Conservation (phyloP, 2,329 filamentous ascomycete genomes). For the Aspergillus sp. region DNA sequence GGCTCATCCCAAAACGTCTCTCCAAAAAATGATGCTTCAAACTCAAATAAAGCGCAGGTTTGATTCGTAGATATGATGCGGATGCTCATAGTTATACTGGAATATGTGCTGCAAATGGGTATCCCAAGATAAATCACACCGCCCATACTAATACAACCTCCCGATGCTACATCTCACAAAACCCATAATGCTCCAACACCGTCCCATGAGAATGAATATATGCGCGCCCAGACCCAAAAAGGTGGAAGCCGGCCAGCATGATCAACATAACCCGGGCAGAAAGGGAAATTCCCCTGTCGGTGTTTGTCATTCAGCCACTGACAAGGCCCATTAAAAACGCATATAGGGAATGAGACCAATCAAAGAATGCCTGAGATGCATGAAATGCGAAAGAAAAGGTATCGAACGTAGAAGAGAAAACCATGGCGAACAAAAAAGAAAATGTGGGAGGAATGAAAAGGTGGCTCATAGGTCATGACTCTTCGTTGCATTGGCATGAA, state of each 20-base stretch:
- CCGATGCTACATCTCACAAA: neutral
- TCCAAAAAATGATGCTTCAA: too few species aligned
- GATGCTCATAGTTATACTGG: neutral
- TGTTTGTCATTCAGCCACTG: neutral
- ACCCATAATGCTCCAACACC: neutral
- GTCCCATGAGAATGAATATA: constrained; percentile 4
- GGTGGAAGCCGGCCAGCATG: neutral
- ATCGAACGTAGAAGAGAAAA: constrained; percentile 16
- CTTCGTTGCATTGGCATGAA: constrained; percentile 43
- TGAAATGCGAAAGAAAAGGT: constrained; percentile 10
- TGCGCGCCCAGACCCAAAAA: neutral
- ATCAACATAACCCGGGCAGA: neutral
- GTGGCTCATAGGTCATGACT: constrained; percentile 36
- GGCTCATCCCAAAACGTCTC: neutral
- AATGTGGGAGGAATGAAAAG: constrained; percentile 6
- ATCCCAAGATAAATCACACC: constrained; percentile 2
- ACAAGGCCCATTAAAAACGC: neutral
- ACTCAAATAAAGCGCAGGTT: neutral
- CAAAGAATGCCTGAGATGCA: constrained; percentile 9
- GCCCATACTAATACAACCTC: constrained; percentile 2
- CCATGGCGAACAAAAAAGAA: too few species aligned
- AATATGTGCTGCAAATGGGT: constrained; percentile 3
- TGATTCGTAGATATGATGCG: neutral
- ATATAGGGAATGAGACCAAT: neutral
- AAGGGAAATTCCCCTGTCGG: neutral